Conservation (phyloP, 2,329 filamentous ascomycete genomes). For the Paraconiothyrium brasiliense region DNA sequence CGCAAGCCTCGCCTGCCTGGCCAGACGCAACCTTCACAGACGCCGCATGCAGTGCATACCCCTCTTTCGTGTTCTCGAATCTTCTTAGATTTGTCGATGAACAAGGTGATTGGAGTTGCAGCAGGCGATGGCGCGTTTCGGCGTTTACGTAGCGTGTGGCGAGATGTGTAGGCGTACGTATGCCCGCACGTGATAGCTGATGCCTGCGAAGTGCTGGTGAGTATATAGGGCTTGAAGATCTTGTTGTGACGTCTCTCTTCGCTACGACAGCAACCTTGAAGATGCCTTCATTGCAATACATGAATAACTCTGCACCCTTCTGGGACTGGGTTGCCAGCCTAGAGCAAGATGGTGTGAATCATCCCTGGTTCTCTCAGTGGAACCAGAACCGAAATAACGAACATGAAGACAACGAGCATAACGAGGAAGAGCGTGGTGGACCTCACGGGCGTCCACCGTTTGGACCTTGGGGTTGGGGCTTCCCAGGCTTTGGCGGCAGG, state of each 20-base stretch:
- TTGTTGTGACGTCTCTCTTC: constrained; percentile 22
- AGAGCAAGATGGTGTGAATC: constrained; percentile 56
- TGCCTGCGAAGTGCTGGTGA: constrained; percentile 34
- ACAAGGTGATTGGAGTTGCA: constrained; percentile 30
- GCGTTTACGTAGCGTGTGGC: constrained; percentile 32
- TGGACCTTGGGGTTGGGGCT: constrained; percentile 48
- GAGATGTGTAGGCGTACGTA: constrained; percentile 38
- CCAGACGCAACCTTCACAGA: constrained; percentile 25
- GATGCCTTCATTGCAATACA: constrained; percentile 64
- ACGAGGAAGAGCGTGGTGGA: constrained; percentile 25
- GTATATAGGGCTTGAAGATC: constrained; percentile 36
- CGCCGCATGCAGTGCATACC: constrained; percentile 29
- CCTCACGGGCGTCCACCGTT: constrained; percentile 29
- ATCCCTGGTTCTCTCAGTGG: constrained; percentile 56
- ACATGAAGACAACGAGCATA: constrained; percentile 24
- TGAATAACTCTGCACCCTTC: constrained; percentile 63
- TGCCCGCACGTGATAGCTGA: constrained; percentile 38
- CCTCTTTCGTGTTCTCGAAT: constrained; percentile 32
- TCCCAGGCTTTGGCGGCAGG: constrained; percentile 38
- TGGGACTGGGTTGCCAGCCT: constrained; percentile 65
- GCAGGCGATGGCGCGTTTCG: constrained; percentile 8
- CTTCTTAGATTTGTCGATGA: constrained; percentile 25
- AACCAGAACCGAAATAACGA: constrained; percentile 44
- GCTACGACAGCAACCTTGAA: constrained; percentile 21
- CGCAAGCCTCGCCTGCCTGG: constrained; percentile 40